phyloP scores from a whole-genome alignment of 2,329 filamentous ascomycete genomes.

The Penicillium hordei region DNA sequence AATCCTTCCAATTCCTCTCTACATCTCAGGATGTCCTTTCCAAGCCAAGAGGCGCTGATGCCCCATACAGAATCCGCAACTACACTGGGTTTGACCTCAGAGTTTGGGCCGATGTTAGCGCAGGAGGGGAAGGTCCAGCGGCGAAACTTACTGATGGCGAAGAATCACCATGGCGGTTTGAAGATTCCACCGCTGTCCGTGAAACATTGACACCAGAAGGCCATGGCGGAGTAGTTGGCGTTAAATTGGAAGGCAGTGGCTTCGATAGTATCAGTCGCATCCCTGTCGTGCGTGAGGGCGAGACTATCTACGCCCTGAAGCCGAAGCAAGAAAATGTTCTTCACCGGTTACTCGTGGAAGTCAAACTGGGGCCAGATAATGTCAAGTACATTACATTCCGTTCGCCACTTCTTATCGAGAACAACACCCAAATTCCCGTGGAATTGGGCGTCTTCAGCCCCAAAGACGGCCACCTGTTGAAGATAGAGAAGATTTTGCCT shows the following conservation, averaged over 20 bases:
- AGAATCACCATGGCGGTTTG: constrained; percentile 93
- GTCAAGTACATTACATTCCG: constrained; percentile 97
- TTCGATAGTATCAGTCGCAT: constrained; percentile 90
- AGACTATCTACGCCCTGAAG: constrained; percentile 82
- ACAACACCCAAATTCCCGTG: constrained; percentile 93
- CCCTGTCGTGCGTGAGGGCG: constrained; percentile 88
- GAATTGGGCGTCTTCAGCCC: constrained; percentile 89
- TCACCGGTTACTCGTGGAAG: constrained; percentile 88
- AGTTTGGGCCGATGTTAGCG: constrained; percentile 74
- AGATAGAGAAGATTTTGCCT: constrained; percentile 95
- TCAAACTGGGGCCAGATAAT: constrained; percentile 87
- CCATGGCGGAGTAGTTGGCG: constrained; percentile 72
- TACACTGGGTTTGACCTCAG: constrained; percentile 91
- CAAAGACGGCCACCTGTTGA: constrained; percentile 83
- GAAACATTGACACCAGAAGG: constrained; percentile 86
- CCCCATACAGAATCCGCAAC: constrained; percentile 90
- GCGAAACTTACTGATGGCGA: constrained; percentile 82
- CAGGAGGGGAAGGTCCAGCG: constrained; percentile 65
- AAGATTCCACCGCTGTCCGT: constrained; percentile 94
- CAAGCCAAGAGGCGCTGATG: constrained; percentile 86
- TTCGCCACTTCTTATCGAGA: constrained; percentile 88
- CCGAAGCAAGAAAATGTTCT: constrained; percentile 82
- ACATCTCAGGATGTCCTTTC: constrained; percentile 87
- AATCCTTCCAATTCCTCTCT: constrained; percentile 86
- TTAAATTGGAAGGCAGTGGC: constrained; percentile 86